phyloP scores from a whole-genome alignment of 495 filamentous ascomycete genomes.

The Tuber aestivum region DNA sequence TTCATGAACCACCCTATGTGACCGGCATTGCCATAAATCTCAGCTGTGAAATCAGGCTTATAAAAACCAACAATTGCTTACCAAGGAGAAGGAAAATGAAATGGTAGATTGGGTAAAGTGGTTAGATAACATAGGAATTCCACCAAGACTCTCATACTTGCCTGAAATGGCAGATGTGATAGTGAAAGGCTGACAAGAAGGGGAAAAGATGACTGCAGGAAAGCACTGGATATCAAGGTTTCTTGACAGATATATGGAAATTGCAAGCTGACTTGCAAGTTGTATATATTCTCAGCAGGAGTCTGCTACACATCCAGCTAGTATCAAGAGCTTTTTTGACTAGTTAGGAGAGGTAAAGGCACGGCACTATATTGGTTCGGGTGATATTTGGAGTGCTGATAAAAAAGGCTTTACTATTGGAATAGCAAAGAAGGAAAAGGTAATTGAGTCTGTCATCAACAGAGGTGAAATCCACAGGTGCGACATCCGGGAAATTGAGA shows the following conservation, averaged over 20 bases:
- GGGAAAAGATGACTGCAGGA: not conserved
- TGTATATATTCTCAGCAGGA: slow-evolving; percentile 10
- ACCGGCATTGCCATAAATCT: not conserved
- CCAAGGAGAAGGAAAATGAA: slow-evolving; percentile 2
- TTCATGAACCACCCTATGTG: not conserved
- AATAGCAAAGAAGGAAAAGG: no score
- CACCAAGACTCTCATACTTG: slow-evolving; percentile 9
- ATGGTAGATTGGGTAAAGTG: slow-evolving; percentile 8
- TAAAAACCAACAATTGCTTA: slow-evolving; percentile 8
- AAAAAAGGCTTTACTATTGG: no score
- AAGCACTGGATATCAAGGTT: not conserved
- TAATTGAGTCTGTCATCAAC: no score
- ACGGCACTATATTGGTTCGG: not conserved
- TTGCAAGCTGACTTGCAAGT: no score
- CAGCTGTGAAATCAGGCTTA: slow-evolving; percentile 1
- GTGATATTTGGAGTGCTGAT: not conserved
- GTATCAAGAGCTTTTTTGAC: slow-evolving; percentile 6
- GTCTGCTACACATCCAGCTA: not conserved
- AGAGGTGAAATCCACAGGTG: not conserved
- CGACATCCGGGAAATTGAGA: slow-evolving; percentile 15
- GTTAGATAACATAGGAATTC: slow-evolving; percentile 15
- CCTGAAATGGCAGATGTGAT: not conserved
- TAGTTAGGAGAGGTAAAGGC: not conserved
- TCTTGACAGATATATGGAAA: no score
- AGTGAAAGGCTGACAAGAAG: not conserved